Conservation (phyloP, 2,329 filamentous ascomycete species). For the Aspergillus ruber region DNA sequence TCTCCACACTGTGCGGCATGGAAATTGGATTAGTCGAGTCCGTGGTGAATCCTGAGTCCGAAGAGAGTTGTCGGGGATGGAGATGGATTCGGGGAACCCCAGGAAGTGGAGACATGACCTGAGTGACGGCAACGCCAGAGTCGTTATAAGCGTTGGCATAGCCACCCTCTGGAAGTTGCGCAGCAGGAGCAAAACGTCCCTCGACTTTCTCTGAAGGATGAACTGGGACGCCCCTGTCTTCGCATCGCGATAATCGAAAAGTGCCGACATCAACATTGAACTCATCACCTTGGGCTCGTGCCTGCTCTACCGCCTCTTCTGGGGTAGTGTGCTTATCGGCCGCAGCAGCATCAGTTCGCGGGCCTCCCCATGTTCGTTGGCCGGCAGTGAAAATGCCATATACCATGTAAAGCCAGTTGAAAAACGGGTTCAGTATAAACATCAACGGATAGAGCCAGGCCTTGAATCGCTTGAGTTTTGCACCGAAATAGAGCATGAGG, state of each 20-base stretch:
- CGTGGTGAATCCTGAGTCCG: conserved; percentile 59
- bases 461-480: conserved; percentile 81
- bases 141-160: conserved; percentile 67
- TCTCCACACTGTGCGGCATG: conserved; percentile 63
- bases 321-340: conserved; percentile 71
- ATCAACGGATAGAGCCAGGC: conserved; percentile 92
- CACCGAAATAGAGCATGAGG: conserved; percentile 93
- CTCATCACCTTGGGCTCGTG: conserved; percentile 73
- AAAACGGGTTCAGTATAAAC: conserved; percentile 92
- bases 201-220: conserved; percentile 69
- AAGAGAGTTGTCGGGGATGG: conserved; percentile 53
- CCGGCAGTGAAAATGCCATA: conserved; percentile 94
- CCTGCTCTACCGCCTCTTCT: conserved; percentile 75
- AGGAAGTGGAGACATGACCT: conserved; percentile 40
- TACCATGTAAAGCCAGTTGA: conserved; percentile 98
- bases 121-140: conserved; percentile 54
- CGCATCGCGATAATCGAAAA: conserved; percentile 49
- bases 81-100: conserved; percentile 44
- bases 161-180: conserved; percentile 56
- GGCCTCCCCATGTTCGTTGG: conserved; percentile 91
- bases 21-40: conserved; percentile 58
- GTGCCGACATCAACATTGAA: conserved; percentile 84
- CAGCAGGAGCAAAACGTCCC: conserved; percentile 69
- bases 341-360: conserved; percentile 77
- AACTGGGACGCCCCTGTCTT: conserved; percentile 51